Evolutionary conservation across 176 grass and related monocot species (phyloP), one percentile per base, ranked within the genome.

Genomic region (Eleusine indica): DNA sequence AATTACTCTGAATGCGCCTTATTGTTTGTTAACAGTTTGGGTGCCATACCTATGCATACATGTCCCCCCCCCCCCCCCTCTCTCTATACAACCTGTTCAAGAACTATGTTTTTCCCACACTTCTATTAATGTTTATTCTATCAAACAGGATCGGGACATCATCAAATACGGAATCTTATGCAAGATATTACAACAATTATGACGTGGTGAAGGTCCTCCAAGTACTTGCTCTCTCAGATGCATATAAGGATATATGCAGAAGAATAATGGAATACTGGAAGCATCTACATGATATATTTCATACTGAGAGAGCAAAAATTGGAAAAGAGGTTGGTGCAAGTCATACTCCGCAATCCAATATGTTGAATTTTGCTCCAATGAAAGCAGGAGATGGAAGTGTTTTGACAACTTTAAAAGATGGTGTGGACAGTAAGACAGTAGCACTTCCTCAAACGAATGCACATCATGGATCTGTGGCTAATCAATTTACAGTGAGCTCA

Each of bases 101-200:
- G n/a, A 63, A 28, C 21, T 28, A 63, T 63, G n/a, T 48, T 32
- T 39, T 16, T 68, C 43, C 21, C 77, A 64, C 76, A 63, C 73
- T 80, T 70, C 69, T 40, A 44, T 64, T 40, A 75, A 65, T 54
- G 42, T 57, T 89, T 52, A 70, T 71, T 80, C 30, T 39, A 43
- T 74, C 53, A 70, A 80, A 84, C 91, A 99, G 96, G 86, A 87
- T 86, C 43, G 89, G 73, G 73, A 78, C 87, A 43, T 87, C 86
- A 74, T 70, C 48, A 0, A 83, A 87, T 87, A 60, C 65, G 56
- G 91, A 90, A 30, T 89, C 86, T 82, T 90, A 86, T 79, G 74
- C 80, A 86, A 91, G 89, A 74, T 94, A 99, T 57, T 99, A 99
- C 87, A 99, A 99, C 74, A 78, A 79, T 28, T 77, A 38, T 81